phyloP scores from a whole-genome alignment of 345 rosid genomes.

The Hirschfeldia incana region DNA sequence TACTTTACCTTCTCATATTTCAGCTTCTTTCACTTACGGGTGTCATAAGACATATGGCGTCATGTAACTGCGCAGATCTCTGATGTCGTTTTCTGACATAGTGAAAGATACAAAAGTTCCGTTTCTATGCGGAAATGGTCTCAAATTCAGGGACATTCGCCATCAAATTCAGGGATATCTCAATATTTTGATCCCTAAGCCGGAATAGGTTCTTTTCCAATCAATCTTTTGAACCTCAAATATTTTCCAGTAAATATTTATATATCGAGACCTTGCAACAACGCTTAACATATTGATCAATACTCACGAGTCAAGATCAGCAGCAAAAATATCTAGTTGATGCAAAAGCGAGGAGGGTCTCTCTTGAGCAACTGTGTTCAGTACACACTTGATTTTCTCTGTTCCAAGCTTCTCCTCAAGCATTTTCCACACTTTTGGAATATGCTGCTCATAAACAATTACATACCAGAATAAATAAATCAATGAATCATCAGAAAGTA shows the following conservation, averaged over 20 bases:
- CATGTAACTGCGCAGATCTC: no score
- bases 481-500: background rate
- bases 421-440: slow-evolving; percentile 42
- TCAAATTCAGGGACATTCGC: background rate
- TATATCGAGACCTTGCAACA: no score
- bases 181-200: no score
- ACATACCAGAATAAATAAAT: background rate
- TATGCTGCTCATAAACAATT: slow-evolving; percentile 48
- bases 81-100: no score
- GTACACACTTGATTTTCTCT: slow-evolving; percentile 38
- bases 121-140: background rate
- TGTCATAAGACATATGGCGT: no score
- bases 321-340: background rate
- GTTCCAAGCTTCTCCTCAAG: slow-evolving; percentile 49
- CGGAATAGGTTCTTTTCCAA: no score
- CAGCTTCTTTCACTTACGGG: no score
- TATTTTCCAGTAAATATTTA: no score
- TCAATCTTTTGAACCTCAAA: no score
- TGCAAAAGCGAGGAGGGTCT: slow-evolving; percentile 51
- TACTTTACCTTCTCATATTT: no score
- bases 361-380: slow-evolving; percentile 43
- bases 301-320: background rate
- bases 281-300: background rate
- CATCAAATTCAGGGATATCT: no score
- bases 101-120: background rate